Evolutionary conservation across 768 basidiomycete genomes (phyloP), one percentile per base, ranked within the genome.

Genomic region (Pluteus cervinus): DNA sequence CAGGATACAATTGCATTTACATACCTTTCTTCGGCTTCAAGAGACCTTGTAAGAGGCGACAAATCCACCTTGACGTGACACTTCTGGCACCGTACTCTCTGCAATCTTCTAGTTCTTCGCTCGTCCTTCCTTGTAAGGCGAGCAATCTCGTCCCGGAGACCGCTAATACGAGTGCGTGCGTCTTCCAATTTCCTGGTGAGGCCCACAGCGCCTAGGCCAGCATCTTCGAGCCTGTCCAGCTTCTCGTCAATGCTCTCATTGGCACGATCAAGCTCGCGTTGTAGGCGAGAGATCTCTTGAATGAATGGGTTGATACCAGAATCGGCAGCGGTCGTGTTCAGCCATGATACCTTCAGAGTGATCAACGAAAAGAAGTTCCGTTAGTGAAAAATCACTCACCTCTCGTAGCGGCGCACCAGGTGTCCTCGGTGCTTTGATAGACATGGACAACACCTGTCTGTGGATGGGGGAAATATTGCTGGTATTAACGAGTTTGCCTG

Each of bases 171-270:
- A 10, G 66, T 54, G 6, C 81, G 73, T 7, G 85, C 82, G 46
- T 87, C 84, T 41, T 80, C 82, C 3, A 90, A 71, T 37, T 75
- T 79, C 58, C 68, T 71, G 0, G 82, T 79, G 24, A 88, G 63
- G 5, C 74, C 76, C 30, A 90, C 76, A 28, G 81, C 81, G 20
- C 77, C 86, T 10, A 82, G 56, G 4, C 88, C 88, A 0, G 82
- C 80, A 40, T 89, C 81, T 51, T 87, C 85, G 3, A 93, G 77
- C 36, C 81, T 78, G 53, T 89, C 87, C 11, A 93, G 68, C 55
- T 92, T 91, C 51, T 89, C 81, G 48, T 93, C 91, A 37, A 93
- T 86, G 48, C 75, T 83, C 24, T 83, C 79, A 52, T 93, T 90
- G 7, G 88, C 89, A 2, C 54, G 68, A 44, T 84, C 81, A 18